These are phyloP conservation scores for Dichotomocladium elegans DNA, from an alignment of 371 early-diverging fungal genomes.

Conservation along the genomic window DNA sequence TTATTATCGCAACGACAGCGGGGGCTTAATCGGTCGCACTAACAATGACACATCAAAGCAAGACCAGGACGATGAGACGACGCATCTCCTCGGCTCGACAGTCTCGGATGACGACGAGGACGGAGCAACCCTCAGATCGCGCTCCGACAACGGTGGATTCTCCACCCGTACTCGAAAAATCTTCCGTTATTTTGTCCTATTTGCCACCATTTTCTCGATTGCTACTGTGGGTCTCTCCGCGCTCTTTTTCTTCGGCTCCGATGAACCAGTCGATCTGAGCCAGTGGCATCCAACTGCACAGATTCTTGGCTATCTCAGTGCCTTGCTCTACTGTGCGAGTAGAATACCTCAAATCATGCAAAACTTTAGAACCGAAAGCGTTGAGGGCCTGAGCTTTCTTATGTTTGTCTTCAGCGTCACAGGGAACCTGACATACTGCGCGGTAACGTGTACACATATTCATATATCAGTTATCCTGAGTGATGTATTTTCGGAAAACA, in stretches of 20 bases:
- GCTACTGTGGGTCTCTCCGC: constrained; percentile 15
- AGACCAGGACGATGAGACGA: background rate
- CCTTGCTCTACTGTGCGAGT: constrained; percentile 52
- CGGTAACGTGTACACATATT: too few relatives aligned
- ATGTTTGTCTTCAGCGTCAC: constrained; percentile 84
- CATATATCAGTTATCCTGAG: too few relatives aligned
- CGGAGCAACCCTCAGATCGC: background rate
- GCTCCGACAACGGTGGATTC: background rate
- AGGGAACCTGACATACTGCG: constrained; percentile 72
- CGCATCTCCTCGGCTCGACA: background rate
- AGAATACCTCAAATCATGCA: constrained; percentile 83
- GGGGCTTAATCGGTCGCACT: too few relatives aligned
- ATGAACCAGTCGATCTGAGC: constrained; percentile 20
- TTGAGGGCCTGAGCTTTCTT: constrained; percentile 69
- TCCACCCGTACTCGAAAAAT: constrained; percentile 1
- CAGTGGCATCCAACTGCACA: constrained; percentile 40
- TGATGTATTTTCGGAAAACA: too few relatives aligned
- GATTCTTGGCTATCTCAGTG: constrained; percentile 52
- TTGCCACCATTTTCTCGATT: constrained; percentile 16
- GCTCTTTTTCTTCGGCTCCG: constrained; percentile 15
- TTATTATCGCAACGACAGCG: constrained; percentile 1
- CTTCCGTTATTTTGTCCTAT: constrained; percentile 18
- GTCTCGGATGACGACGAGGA: background rate
- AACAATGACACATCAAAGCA: background rate
- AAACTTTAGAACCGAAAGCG: constrained; percentile 67